These are phyloP conservation scores for Thelonectria rubi DNA, from an alignment of 2,329 filamentous ascomycete species.

Conservation along the genomic window DNA sequence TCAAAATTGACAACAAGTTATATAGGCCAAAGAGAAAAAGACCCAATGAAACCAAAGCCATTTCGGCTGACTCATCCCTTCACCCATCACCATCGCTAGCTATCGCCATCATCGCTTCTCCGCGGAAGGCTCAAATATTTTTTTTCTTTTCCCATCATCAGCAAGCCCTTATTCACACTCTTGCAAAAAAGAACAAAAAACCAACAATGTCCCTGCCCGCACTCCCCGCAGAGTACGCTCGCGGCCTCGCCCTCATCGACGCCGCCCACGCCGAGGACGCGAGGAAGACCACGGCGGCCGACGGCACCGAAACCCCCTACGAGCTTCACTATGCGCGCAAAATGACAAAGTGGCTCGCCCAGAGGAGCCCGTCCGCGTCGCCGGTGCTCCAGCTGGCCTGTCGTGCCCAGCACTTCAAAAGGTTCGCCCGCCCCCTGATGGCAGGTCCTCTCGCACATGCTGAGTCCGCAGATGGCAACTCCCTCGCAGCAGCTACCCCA, in stretches of 20 bases:
- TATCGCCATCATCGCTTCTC: conserved; percentile 4
- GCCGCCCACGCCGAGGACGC: conserved; percentile 60
- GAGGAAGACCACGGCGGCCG: conserved; percentile 51
- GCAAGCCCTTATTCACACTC: too few species aligned
- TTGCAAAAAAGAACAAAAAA: conserved; percentile 26
- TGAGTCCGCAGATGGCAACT: conserved; percentile 72
- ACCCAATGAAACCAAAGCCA: conserved; percentile 32
- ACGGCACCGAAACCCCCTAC: conserved; percentile 66
- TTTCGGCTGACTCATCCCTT: conserved; percentile 42
- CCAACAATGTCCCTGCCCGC: conserved; percentile 36
- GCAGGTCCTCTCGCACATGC: not conserved
- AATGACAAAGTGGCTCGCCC: conserved; percentile 78
- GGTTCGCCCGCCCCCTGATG: conserved; percentile 49
- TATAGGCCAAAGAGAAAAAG: not conserved
- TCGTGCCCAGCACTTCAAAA: conserved; percentile 84
- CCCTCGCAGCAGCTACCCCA: conserved; percentile 76
- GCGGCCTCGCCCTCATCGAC: conserved; percentile 75
- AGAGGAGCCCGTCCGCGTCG: conserved; percentile 68
- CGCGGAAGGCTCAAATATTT: not conserved
- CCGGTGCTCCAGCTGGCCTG: conserved; percentile 77
- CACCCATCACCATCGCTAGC: conserved; percentile 1
- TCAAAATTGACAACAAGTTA: not conserved
- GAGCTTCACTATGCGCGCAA: conserved; percentile 84
- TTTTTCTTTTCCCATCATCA: not conserved
- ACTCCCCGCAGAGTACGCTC: conserved; percentile 53